phyloP scores from a whole-genome alignment of 352 stramenopile species.

The Aphanomyces cochlioides region DNA sequence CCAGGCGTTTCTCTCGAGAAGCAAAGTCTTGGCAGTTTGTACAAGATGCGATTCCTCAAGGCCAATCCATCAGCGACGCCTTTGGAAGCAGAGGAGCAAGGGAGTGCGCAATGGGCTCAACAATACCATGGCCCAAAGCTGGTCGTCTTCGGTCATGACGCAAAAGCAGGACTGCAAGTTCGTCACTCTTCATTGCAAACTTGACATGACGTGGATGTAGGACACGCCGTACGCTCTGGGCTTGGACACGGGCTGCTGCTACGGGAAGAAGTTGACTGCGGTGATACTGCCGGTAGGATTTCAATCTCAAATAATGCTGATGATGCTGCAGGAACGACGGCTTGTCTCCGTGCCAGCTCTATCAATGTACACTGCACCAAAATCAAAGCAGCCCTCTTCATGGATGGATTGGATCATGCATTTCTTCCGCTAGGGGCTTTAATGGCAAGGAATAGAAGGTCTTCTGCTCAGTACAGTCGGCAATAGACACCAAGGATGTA shows the following conservation, averaged over 20 bases:
- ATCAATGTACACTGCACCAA: conserved; percentile 16
- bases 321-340: conserved; percentile 14
- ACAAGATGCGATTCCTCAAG: conserved; percentile 86
- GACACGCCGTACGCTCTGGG: conserved; percentile 85
- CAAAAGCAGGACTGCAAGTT: conserved; percentile 73
- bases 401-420: neutral
- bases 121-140: conserved; percentile 73
- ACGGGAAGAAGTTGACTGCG: conserved; percentile 80
- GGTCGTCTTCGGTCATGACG: conserved; percentile 92
- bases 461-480: no score
- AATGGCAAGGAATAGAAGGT: no score
- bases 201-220: conserved; percentile 33
- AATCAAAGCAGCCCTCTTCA: neutral
- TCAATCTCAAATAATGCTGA: neutral
- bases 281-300: conserved; percentile 76
- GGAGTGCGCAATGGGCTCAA: conserved; percentile 60
- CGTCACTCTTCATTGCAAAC: conserved; percentile 7
- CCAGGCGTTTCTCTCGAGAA: conserved; percentile 56
- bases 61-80: conserved; percentile 33
- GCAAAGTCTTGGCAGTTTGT: conserved; percentile 87
- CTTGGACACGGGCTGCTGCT: conserved; percentile 89
- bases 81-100: conserved; percentile 38
- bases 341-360: conserved; percentile 22
- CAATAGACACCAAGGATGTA: no score
- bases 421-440: neutral